Conservation (phyloP, 2,329 filamentous ascomycete species). For the Fusarium nurragi region DNA sequence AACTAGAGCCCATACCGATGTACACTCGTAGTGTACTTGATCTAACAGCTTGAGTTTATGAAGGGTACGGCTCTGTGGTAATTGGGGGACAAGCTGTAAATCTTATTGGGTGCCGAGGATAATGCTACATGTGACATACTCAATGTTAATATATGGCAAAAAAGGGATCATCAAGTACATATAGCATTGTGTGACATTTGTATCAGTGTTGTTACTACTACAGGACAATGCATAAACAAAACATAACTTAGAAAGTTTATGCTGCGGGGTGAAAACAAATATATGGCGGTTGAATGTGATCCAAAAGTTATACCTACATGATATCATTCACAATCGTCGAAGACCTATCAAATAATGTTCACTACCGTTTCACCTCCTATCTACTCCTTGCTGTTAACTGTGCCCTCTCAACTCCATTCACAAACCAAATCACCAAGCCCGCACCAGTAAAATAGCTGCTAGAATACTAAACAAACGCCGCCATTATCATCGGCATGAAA, state of each 20-base stretch:
- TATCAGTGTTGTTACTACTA: too few relatives aligned
- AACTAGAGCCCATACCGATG: neutral
- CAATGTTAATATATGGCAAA: too few relatives aligned
- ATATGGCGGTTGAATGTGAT: too few relatives aligned
- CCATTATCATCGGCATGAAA: constrained; percentile 3
- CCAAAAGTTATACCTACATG: neutral
- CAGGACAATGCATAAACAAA: too few relatives aligned
- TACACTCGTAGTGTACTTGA: neutral
- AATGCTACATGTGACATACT: too few relatives aligned
- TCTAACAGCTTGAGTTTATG: fast-evolving
- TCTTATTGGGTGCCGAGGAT: neutral
- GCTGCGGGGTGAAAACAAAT: too few relatives aligned
- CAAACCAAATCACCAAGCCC: neutral
- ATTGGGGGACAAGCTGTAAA: neutral
- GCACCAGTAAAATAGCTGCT: neutral
- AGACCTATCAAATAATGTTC: neutral
- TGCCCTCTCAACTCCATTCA: neutral
- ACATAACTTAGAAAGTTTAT: too few relatives aligned
- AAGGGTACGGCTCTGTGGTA: neutral
- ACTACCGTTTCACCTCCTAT: fast-evolving
- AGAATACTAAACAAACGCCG: neutral
- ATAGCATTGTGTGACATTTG: too few relatives aligned
- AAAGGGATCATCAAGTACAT: too few relatives aligned
- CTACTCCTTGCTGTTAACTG: neutral
- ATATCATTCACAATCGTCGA: neutral